Base-by-base conservation (phyloP, 306 rosid species). In the Prunus campanulata region DNA sequence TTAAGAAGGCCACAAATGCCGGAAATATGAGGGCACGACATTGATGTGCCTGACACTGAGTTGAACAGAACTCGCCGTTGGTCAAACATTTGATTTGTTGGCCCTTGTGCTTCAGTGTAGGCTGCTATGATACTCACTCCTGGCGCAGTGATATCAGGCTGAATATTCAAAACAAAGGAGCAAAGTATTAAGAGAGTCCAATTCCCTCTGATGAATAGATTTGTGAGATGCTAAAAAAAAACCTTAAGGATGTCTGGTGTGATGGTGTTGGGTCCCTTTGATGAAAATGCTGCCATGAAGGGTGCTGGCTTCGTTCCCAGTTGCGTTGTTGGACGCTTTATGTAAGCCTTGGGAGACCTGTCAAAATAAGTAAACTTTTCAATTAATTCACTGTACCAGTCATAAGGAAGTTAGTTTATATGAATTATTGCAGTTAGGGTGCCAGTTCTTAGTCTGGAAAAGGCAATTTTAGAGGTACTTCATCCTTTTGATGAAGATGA, bases 101-200 rank as follows among this genome's bases (percentile, higher is more conserved):
- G 97, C 32, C 97, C 97, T 84, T 88, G 70, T 3, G 91, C 96
- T 86, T 85, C 89, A 4, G 87, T 80, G 78, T 86, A 92, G 59
- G 98, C 97, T 1, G 98, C 98, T 63, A 94, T 86, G 73, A 94
- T 81, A 51, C 89, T 92, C 83, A 92, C 96, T 78, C 98, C 98
- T 1, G 98, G 96, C 57, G 97, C 98, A 30, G 98, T 94, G 65
- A 94, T 79, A 80, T 94, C 98, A 62, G 96, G 98, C 98, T 94
- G 89, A 71, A 83, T 55, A 74, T 19, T 75, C 59, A 78, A 39
- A 54, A 55, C 24, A 68, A 44, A 46, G 12, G 49, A 60, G 2
- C 42, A 44, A 27, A 39, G 44, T 39, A 39, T 39, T 5, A 72
- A 57, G 1, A 57, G 13, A 8, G 24, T 9, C 7, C 7, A 11